These are phyloP conservation scores for Amanita jacksonii DNA, from an alignment of 768 basidiomycete species.

Conservation along the genomic window DNA sequence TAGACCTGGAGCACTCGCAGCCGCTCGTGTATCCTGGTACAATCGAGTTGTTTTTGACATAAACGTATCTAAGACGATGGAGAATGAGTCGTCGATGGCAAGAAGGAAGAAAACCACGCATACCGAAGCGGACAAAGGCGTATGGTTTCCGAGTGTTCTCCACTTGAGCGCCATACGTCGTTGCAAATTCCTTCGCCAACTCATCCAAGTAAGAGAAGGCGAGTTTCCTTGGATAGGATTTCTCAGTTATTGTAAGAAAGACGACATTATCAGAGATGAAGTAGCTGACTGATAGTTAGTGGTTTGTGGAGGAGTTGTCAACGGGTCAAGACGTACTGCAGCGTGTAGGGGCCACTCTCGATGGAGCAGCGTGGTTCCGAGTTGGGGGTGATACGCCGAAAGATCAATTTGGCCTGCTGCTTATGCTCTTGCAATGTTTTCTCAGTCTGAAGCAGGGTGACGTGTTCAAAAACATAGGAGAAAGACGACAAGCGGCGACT, in stretches of 20 bases:
- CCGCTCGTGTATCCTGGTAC: slow-evolving; percentile 89
- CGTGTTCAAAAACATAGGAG: neutral
- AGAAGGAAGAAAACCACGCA: slow-evolving; percentile 16
- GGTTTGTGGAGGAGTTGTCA: slow-evolving; percentile 2
- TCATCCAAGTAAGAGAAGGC: slow-evolving; percentile 98
- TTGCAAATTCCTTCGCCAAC: slow-evolving; percentile 90
- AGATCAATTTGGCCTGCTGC: slow-evolving; percentile 95
- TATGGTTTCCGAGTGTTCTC: slow-evolving; percentile 94
- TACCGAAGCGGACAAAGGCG: slow-evolving; percentile 96
- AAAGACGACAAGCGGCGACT: slow-evolving; percentile 11
- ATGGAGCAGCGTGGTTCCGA: slow-evolving; percentile 95
- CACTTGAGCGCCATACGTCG: slow-evolving; percentile 88
- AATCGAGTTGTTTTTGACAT: slow-evolving; percentile 96
- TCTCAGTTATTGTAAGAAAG: slow-evolving; percentile 91
- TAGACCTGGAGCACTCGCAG: slow-evolving; percentile 52
- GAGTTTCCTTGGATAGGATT: slow-evolving; percentile 93
- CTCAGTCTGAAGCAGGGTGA: slow-evolving; percentile 61
- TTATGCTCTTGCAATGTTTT: slow-evolving; percentile 94
- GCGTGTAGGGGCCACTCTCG: slow-evolving; percentile 89
- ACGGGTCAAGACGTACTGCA: slow-evolving; percentile 61
- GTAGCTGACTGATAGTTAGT: slow-evolving; percentile 50
- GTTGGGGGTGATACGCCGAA: slow-evolving; percentile 87
- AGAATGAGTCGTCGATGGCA: slow-evolving; percentile 3
- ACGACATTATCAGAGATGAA: slow-evolving; percentile 91
- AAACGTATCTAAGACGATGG: slow-evolving; percentile 84